Conservation (phyloP, 2,329 filamentous ascomycete genomes). For the Apiospora arundinis region DNA sequence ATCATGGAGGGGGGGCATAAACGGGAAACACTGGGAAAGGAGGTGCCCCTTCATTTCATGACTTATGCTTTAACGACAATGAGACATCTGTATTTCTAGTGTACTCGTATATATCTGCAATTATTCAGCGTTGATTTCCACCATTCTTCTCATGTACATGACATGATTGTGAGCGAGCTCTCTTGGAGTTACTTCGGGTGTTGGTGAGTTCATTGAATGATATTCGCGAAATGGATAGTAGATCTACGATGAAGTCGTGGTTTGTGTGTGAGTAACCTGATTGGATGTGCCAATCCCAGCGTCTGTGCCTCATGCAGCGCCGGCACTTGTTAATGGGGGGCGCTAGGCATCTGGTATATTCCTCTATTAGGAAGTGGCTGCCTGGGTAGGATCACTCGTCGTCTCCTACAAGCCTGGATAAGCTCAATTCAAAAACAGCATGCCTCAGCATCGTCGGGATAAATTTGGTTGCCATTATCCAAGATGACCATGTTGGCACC, state of each 20-base stretch:
- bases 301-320: background rate
- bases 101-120: background rate
- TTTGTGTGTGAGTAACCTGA: background rate
- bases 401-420: too few relatives aligned
- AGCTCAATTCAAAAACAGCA: too few relatives aligned
- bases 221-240: too few relatives aligned
- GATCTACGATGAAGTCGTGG: background rate
- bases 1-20: background rate
- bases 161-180: too few relatives aligned
- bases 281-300: background rate
- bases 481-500: background rate
- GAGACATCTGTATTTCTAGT: constrained; percentile 7
- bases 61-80: constrained; percentile 13
- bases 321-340: background rate
- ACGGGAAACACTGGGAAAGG: background rate
- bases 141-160: background rate
- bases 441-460: background rate
- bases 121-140: background rate
- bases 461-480: background rate
- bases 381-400: background rate
- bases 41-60: constrained; percentile 9
- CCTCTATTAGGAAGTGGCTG: background rate
- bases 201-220: too few relatives aligned
- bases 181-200: background rate
- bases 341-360: background rate